Evolutionary conservation across 2,329 filamentous ascomycete genomes (phyloP).

Genomic region (Podosphaera aphanis): DNA sequence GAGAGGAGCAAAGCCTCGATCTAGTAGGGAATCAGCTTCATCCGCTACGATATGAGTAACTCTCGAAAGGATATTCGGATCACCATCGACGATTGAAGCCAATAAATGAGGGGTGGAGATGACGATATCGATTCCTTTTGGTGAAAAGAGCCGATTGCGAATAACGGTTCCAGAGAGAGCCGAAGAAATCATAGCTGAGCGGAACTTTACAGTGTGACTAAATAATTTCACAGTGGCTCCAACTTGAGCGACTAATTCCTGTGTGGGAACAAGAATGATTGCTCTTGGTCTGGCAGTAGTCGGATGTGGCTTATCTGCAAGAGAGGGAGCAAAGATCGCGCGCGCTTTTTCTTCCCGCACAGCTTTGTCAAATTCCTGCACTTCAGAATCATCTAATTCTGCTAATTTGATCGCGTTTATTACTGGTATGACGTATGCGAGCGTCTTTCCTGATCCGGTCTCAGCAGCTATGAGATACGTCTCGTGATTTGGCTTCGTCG

Average conservation of each 20-base stretch:
- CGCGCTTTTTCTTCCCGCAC: constrained; percentile 30
- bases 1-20: constrained; percentile 70
- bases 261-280: constrained; percentile 73
- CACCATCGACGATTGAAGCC: constrained; percentile 63
- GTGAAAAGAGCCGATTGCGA: constrained; percentile 60
- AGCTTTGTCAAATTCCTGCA: constrained; percentile 34
- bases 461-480: constrained; percentile 76
- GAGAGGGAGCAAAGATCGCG: constrained; percentile 31
- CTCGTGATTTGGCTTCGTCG: constrained; percentile 16
- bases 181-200: constrained; percentile 60
- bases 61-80: constrained; percentile 80
- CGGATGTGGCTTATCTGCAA: constrained; percentile 41
- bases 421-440: constrained; percentile 71
- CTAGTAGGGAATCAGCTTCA: constrained; percentile 87
- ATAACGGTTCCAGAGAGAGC: constrained; percentile 57
- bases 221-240: constrained; percentile 58
- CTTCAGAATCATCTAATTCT: constrained; percentile 35
- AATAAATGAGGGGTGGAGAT: constrained; percentile 78
- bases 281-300: constrained; percentile 59
- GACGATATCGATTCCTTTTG: constrained; percentile 61
- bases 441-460: constrained; percentile 89
- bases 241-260: constrained; percentile 79
- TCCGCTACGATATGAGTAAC: constrained; percentile 77
- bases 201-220: constrained; percentile 70
- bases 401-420: constrained; percentile 66